Evolutionary conservation across 345 rosid species (phyloP), one percentile per base, ranked within the genome.

Genomic region (Garcia nutans): DNA sequence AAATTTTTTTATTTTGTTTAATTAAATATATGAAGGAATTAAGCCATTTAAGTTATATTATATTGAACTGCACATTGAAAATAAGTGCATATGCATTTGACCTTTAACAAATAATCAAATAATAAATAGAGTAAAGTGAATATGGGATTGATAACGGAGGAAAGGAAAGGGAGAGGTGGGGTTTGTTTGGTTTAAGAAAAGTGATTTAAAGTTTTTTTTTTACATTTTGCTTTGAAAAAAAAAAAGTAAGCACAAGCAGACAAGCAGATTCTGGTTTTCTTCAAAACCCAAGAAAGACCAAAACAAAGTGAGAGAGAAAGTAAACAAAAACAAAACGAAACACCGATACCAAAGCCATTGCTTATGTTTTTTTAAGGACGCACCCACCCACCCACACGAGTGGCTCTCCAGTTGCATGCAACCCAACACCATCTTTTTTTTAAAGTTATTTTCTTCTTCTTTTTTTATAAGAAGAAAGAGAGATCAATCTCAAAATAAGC

Each of bases 321-420:
- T 37, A 5, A 37, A 37, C 41, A 37, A 37, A 33, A 37, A 37
- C 41, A 37, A 69, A 68, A 63, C 50, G 56, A 15, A 57, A 82
- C 82, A 79, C 74, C 85, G 80, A 52, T 71, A 68, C 82, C 85
- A 74, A 77, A 49, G 50, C 70, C 60, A 31, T 23, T 31, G 50
- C 78, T 78, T 76, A 33, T 71, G 78, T 76, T 70, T 58, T 37
- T 70, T 26, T 61, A 61, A 49, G 50, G 59, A 66, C 77, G 63
- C 77, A 47, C 77, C 68, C 77, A 64, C 67, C 71, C 68, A 74
- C 89, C 90, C 93, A 80, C 93, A 89, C 93, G 93, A 85, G 90
- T 83, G 89, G 82, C 45, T 88, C 87, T 85, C 80, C 79, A 68
- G 41, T 79, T 85, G 75, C 86, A 76, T 79, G 78, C 76, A 69